Percentiles rank a stretch among this genome's conserved stretches.
phyloP scores from a whole-genome alignment of 345 rosid species.

The Lagerstroemia speciosa region DNA sequence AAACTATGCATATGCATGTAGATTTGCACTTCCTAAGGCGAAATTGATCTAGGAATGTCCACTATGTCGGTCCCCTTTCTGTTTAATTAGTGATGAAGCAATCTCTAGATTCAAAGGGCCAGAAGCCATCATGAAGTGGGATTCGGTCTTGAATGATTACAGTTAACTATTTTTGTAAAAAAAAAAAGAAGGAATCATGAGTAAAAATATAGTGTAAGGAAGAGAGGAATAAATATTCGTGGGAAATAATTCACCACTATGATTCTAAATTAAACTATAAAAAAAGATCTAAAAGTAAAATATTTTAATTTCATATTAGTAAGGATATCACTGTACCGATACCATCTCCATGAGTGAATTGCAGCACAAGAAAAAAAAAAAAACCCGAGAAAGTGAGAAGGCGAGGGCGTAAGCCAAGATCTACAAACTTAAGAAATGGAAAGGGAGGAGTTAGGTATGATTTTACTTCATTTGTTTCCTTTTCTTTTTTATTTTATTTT shows the following conservation, averaged over 20 bases:
- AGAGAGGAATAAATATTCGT: too few relatives aligned
- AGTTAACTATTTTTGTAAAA: too few relatives aligned
- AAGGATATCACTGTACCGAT: too few relatives aligned
- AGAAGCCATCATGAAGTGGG: not conserved
- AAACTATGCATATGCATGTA: too few relatives aligned
- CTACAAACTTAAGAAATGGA: not conserved
- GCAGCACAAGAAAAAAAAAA: too few relatives aligned
- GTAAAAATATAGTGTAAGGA: too few relatives aligned
- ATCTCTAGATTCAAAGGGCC: not conserved
- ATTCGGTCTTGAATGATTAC: not conserved
- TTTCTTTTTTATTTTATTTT: not conserved
- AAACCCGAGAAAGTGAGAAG: not conserved
- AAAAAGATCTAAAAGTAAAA: too few relatives aligned
- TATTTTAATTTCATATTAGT: not conserved
- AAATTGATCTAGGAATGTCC: not conserved
- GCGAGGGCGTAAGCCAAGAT: not conserved
- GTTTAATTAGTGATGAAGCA: constrained; percentile 1
- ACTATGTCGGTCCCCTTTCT: not conserved
- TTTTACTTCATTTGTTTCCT: not conserved
- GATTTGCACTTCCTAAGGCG: too few relatives aligned
- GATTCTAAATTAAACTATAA: too few relatives aligned
- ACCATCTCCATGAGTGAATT: too few relatives aligned
- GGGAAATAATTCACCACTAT: too few relatives aligned
- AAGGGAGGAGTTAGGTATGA: not conserved
- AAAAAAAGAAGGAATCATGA: too few relatives aligned